Evolutionary conservation across 345 rosid species (phyloP), one percentile per base, ranked within the genome.

Genomic region (Eutrema yunnanense): DNA sequence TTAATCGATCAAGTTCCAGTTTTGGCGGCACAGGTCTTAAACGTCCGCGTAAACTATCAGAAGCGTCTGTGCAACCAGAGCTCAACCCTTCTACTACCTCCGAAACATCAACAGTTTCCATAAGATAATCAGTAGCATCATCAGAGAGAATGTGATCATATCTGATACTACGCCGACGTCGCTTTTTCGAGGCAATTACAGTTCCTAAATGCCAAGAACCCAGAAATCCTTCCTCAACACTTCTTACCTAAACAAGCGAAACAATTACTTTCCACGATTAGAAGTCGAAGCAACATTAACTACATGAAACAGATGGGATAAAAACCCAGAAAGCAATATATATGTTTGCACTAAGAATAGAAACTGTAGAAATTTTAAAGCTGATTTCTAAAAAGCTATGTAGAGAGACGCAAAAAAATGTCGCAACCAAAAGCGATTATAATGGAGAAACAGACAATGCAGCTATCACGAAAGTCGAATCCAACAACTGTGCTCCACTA

Each of bases 171-270:
- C 47, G 58, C 7, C 69, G 74, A n/a, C 19, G 37, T 32, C 62
- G 44, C 34, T 27, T 73, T 2, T 62, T 51, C 2, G 68, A 63
- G 49, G 70, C 71, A 73, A 73, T 59, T 10, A 92, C 83, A 36
- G 76, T 80, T 65, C 85, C 96, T 10, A 62, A 44, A 54, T 90
- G 85, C 98, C 96, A 92, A 32, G 96, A 88, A 19, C 96, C 96
- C n/a, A 41, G 62, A 78, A 87, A 90, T 26, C 96, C 96, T n/a
- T 87, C 89, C 29, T 90, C 96, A 36, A 73, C 73, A 30, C 96
- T 88, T 62, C 87, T 80, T 58, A 90, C 90, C 98, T 90, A 65
- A 61, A 74, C 3, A 69, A 50, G 36, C 65, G 47, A 40, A 61
- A 48, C 54, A 59, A 27, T 41, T 46, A 60, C n/a, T 40, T 61